A percentile compares a stretch with the other conserved stretches of the same genome.
Evolutionary conservation across 2,329 filamentous ascomycete species (phyloP).

Genomic region (Sporothrix variecibatus): DNA sequence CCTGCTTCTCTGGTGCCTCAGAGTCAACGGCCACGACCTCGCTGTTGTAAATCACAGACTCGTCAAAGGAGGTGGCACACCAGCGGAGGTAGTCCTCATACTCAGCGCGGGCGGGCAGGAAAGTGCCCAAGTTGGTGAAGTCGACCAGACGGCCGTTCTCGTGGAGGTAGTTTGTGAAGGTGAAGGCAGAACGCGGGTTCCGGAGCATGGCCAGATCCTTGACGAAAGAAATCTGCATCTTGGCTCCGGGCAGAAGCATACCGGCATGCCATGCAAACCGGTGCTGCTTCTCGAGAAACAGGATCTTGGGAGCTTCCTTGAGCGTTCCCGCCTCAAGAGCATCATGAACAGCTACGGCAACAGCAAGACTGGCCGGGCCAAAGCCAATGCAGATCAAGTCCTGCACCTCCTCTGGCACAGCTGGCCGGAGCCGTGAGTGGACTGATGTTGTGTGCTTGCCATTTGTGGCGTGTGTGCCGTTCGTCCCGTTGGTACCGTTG

Average conservation of each 20-base stretch:
- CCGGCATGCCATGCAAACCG: constrained; percentile 91
- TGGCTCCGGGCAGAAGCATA: constrained; percentile 89
- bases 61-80: constrained; percentile 80
- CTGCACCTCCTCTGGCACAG: constrained; percentile 61
- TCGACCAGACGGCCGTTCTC: constrained; percentile 77
- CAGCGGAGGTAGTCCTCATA: constrained; percentile 96
- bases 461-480: neutral
- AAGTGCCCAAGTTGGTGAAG: constrained; percentile 89
- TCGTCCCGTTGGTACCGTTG: constrained; percentile 16
- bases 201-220: constrained; percentile 92
- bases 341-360: constrained; percentile 88
- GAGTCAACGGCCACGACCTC: constrained; percentile 75
- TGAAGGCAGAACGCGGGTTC: constrained; percentile 87
- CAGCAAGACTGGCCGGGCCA: constrained; percentile 84
- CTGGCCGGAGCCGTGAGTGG: constrained; percentile 21
- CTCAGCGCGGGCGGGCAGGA: constrained; percentile 80
- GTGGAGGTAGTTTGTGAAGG: constrained; percentile 93
- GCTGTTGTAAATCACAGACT: constrained; percentile 71
- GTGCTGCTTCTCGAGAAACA: constrained; percentile 84
- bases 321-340: constrained; percentile 58
- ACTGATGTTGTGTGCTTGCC: neutral
- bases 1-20: constrained; percentile 35
- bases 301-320: constrained; percentile 64
- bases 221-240: constrained; percentile 97
- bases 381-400: constrained; percentile 92